Conservation (phyloP, 1,284 basidiomycete genomes). For the Bjerkandera adusta region DNA sequence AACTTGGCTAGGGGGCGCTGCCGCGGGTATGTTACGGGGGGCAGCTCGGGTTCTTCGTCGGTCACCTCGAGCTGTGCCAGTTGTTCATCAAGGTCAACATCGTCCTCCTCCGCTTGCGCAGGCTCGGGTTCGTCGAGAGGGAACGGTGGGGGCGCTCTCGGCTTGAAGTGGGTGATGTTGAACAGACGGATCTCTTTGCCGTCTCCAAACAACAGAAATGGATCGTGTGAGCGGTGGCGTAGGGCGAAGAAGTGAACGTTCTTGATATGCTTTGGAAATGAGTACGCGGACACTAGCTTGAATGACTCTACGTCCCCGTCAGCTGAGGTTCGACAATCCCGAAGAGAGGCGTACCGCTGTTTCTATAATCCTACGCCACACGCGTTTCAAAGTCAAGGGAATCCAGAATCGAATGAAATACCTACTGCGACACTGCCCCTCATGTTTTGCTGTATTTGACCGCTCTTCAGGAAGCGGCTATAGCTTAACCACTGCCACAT, state of each 20-base stretch:
- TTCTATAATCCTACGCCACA: constrained; percentile 59
- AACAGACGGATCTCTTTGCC: constrained; percentile 42
- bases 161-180: constrained; percentile 45
- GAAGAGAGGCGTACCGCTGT: constrained; percentile 51
- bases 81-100: constrained; percentile 3
- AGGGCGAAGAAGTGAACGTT: constrained; percentile 41
- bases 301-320: constrained; percentile 50
- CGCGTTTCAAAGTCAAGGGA: constrained; percentile 11
- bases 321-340: not conserved
- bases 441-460: constrained; percentile 37
- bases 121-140: constrained; percentile 17
- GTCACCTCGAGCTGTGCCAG: constrained; percentile 2
- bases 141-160: constrained; percentile 30
- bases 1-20: constrained; percentile 7
- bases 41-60: constrained; percentile 1
- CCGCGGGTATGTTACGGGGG: constrained; percentile 11
- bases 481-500: constrained; percentile 69
- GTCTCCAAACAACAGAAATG: constrained; percentile 47
- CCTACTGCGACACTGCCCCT: constrained; percentile 61
- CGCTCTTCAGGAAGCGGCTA: constrained; percentile 60
- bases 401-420: constrained; percentile 12
- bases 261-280: constrained; percentile 38
- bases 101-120: not conserved
- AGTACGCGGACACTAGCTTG: constrained; percentile 51
- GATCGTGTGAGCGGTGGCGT: constrained; percentile 41